Base-by-base conservation (phyloP, 768 basidiomycete genomes). In the Gyrodon lividus region DNA sequence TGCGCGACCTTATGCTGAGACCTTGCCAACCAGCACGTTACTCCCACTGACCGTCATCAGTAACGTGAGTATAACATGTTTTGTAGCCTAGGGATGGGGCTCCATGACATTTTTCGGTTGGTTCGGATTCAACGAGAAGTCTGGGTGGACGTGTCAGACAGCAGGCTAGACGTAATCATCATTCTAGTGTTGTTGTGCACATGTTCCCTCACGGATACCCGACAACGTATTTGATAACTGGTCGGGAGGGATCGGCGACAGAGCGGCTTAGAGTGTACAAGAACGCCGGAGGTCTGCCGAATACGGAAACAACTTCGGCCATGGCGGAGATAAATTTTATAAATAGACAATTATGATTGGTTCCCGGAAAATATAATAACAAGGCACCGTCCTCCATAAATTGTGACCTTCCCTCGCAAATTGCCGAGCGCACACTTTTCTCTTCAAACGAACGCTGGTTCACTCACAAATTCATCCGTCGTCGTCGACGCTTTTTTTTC, bases 401-500 rank as follows among this genome's bases (percentile, higher is more conserved):
- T 51, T 52, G 41, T 23, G 4, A n/a, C 13, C 1, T 13, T 44
- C 43, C 35, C 30, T 7, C 66, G 66, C 62, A 52, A 58, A 42
- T 56, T 55, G 55, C 65, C 65, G 66, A 65, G 55, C 48, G 5
- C 39, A 48, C 54, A 10, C 44, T 42, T 49, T 60, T 63, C 48
- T 43, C 45, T 23, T n/a, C 22, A 26, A 44, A 22, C 45, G 38
- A 50, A 41, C 39, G 49, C 43, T 57, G 70, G 60, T 70, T 57
- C 10, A 23, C n/a, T 26, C 46, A 30, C 33, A 35, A 5, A 10
- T 20, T 22, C 17, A 56, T 43, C 51, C 31, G 53, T 57, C 57
- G 50, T 58, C 58, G 61, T 52, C 54, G 54, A 59, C 57, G 59
- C 56, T 28, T 48, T 63, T 48, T 63, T 66, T 70, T 56, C 51